Conservation (phyloP, 495 filamentous ascomycete species). For the Platismatia glauca region DNA sequence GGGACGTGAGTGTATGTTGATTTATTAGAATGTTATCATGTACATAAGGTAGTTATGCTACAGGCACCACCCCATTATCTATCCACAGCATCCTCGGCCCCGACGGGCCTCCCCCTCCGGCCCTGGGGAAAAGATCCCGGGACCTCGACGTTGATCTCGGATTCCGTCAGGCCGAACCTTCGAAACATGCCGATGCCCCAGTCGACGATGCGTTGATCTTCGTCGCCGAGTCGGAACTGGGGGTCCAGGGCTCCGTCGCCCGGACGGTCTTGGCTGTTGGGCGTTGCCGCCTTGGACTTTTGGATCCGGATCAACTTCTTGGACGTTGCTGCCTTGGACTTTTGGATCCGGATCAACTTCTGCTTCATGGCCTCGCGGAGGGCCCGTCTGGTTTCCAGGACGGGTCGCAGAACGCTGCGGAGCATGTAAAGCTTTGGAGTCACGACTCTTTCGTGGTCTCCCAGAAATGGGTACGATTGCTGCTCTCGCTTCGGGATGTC, state of each 20-base stretch:
- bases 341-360: neutral
- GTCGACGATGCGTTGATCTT: neutral
- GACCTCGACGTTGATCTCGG: constrained; percentile 7
- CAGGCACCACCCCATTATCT: too few species aligned
- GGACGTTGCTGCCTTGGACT: neutral
- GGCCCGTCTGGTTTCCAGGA: constrained; percentile 7
- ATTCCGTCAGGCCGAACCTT: constrained; percentile 7
- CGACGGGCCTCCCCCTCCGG: neutral
- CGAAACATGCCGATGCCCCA: constrained; percentile 15
- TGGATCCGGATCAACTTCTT: neutral
- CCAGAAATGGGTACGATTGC: neutral
- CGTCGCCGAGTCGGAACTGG: neutral
- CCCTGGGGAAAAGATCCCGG: neutral
- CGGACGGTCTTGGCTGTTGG: neutral
- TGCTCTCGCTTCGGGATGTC: neutral
- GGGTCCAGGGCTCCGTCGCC: neutral
- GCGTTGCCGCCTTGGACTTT: neutral
- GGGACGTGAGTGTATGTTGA: too few species aligned
- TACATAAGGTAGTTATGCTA: too few species aligned
- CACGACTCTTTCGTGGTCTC: constrained; percentile 12
- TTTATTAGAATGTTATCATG: too few species aligned
- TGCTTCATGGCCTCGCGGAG: neutral
- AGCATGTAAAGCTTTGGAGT: constrained; percentile 35
- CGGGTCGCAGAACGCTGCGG: constrained; percentile 30
- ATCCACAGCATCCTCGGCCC: neutral